A percentile compares a stretch with the other conserved stretches of the same genome.
phyloP scores from a whole-genome alignment of 495 filamentous ascomycete species.

The Thermothielavioides terrestris region DNA sequence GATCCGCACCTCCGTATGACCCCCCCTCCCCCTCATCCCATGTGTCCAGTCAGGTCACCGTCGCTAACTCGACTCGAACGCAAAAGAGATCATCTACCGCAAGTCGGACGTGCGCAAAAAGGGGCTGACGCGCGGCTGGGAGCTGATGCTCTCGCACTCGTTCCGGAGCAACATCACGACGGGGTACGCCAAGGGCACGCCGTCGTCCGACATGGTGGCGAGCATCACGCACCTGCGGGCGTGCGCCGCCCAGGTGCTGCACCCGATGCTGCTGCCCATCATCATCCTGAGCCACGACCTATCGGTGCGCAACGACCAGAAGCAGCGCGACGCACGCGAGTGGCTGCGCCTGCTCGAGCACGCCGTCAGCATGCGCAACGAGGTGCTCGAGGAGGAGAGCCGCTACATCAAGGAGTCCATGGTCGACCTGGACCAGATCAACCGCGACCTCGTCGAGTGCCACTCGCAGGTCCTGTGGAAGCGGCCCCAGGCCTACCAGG shows the following conservation, averaged over 20 bases:
- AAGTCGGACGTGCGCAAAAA: constrained; percentile 52
- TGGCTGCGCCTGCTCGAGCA: constrained; percentile 49
- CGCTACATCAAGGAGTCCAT: constrained; percentile 38
- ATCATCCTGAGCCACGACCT: constrained; percentile 47
- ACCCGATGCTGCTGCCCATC: constrained; percentile 46
- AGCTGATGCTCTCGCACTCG: constrained; percentile 49
- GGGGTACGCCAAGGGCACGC: constrained; percentile 47
- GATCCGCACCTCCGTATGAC: constrained; percentile 43
- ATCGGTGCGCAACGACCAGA: constrained; percentile 38
- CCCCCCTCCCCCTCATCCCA: background rate
- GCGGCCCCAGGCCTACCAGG: constrained; percentile 47
- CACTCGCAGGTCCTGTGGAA: constrained; percentile 51
- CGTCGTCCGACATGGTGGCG: constrained; percentile 38
- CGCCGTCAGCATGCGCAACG: constrained; percentile 48
- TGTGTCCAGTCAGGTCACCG: background rate
- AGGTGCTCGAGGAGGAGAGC: constrained; percentile 40
- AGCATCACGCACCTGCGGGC: constrained; percentile 38
- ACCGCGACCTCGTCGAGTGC: constrained; percentile 49
- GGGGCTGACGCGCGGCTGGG: constrained; percentile 49
- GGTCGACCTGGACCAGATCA: constrained; percentile 47
- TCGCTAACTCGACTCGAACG: background rate
- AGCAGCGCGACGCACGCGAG: constrained; percentile 47
- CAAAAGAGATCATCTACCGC: constrained; percentile 49
- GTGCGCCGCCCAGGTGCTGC: constrained; percentile 37
- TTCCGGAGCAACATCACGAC: constrained; percentile 43